Evolutionary conservation across 2,329 filamentous ascomycete species (phyloP).

Genomic region (Cryoendolithus antarcticus): DNA sequence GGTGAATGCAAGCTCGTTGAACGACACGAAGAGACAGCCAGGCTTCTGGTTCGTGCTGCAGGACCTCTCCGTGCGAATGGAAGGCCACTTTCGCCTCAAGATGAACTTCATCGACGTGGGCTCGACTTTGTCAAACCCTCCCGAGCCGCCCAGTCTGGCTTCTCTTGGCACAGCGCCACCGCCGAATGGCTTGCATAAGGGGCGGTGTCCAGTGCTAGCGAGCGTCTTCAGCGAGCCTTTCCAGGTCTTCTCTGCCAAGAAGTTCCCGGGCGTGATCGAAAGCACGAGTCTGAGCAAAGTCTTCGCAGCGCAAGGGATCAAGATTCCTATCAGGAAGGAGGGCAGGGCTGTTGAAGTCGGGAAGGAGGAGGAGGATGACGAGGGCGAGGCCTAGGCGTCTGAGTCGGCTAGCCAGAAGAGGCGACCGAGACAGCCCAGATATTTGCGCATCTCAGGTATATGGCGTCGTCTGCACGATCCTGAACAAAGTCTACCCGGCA

Average conservation of each 20-base stretch:
- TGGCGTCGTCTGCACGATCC: too few species aligned
- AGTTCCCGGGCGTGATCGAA: constrained; percentile 94
- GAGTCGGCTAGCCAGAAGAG: background rate
- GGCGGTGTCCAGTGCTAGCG: constrained; percentile 69
- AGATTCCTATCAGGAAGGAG: constrained; percentile 91
- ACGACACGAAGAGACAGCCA: constrained; percentile 64
- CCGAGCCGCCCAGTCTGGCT: background rate
- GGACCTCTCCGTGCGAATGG: constrained; percentile 85
- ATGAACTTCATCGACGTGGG: constrained; percentile 80
- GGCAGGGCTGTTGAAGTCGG: constrained; percentile 11
- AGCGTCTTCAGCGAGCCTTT: constrained; percentile 80
- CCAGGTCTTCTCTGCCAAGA: constrained; percentile 92
- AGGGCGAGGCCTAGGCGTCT: constrained; percentile 23
- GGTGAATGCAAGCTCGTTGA: constrained; percentile 75
- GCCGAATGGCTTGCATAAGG: constrained; percentile 47
- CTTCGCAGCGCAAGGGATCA: constrained; percentile 88
- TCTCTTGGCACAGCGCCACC: background rate
- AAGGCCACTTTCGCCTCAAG: constrained; percentile 70
- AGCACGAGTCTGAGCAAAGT: constrained; percentile 82
- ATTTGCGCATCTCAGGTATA: too few species aligned
- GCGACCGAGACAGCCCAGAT: too few species aligned
- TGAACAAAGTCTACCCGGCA: too few species aligned
- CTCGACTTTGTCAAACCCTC: constrained; percentile 23
- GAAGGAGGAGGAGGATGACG: constrained; percentile 32
- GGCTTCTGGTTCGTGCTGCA: constrained; percentile 97